Evolutionary conservation across 2,329 filamentous ascomycete genomes (phyloP), one percentile per base, ranked within the genome.

Genomic region (Rhynchosporium graminicola): DNA sequence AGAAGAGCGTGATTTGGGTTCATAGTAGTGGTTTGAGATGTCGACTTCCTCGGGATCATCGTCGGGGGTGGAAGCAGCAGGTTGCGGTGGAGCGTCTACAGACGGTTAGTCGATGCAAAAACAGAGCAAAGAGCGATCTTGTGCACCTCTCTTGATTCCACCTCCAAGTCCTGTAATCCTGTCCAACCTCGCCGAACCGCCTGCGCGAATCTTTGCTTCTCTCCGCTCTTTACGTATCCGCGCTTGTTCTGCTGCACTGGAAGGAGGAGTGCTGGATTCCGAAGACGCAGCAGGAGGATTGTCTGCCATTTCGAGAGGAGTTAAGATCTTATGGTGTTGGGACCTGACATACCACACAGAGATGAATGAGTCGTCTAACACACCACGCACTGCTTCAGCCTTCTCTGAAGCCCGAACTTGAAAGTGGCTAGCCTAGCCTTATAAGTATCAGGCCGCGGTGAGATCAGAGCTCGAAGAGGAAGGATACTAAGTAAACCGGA

Each of bases 161-260:
- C 86, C 87, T 61, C 87, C 87, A 31, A 91, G 77, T 1, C 87
- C 87, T 12, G 88, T 91, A 75, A 95, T 95, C 75, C 84, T 89
- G 71, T 90, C 87, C 65, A 95, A 77, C 64, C 91, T 80, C 45
- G 86, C 83, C 20, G 86, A 84, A 62, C 88, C 90, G 63, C 88
- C 87, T 56, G 87, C 85, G 70, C 83, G 85, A 76, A 93, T 87
- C 80, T 93, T 94, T 62, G 89, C 90, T 74, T 92, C 88, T 55
- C 90, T 84, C 45, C 89, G 86, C 75, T 93, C 90, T 75, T 92
- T 91, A 69, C 91, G 88, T 62, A 91, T 80, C 52, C 90, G 86
- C 43, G 88, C 87, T 76, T 91, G 87, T 67, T 88, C 85, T 31
- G 81, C 77, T 3, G 84, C 83, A 64, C 83, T 74, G 1, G 72